phyloP scores from a whole-genome alignment of 495 filamentous ascomycete genomes.

The Cercophora samala region DNA sequence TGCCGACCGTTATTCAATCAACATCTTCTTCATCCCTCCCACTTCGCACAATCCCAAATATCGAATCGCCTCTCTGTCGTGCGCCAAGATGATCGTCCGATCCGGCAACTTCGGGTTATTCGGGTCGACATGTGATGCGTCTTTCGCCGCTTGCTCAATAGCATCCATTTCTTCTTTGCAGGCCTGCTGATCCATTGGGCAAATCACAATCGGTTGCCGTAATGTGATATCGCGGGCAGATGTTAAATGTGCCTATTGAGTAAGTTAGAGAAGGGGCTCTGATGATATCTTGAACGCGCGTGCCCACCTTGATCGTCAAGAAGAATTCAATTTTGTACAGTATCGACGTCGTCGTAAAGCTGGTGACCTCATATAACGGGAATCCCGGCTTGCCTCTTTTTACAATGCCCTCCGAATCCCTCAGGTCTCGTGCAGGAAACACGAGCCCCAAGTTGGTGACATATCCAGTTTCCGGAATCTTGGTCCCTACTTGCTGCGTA shows the following conservation, averaged over 20 bases:
- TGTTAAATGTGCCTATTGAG: slow-evolving; percentile 79
- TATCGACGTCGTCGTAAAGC: slow-evolving; percentile 90
- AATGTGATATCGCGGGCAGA: slow-evolving; percentile 85
- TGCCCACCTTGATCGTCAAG: slow-evolving; percentile 83
- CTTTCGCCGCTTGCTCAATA: slow-evolving; percentile 90
- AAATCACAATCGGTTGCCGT: slow-evolving; percentile 92
- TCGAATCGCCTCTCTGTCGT: slow-evolving; percentile 70
- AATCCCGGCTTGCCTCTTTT: slow-evolving; percentile 81
- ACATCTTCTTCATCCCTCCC: slow-evolving; percentile 76
- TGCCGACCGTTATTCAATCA: slow-evolving; percentile 70
- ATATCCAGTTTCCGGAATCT: slow-evolving; percentile 82
- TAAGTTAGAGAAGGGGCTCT: background rate
- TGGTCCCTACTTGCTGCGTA: slow-evolving; percentile 74
- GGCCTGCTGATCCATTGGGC: slow-evolving; percentile 87
- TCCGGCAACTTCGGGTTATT: slow-evolving; percentile 88
- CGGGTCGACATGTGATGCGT: slow-evolving; percentile 78
- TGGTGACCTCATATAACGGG: slow-evolving; percentile 80
- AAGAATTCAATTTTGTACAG: slow-evolving; percentile 99
- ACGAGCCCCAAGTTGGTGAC: slow-evolving; percentile 86
- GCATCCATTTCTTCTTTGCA: slow-evolving; percentile 99
- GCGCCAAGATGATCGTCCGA: slow-evolving; percentile 71
- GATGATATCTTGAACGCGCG: background rate
- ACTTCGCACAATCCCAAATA: slow-evolving; percentile 82
- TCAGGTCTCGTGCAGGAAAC: slow-evolving; percentile 84
- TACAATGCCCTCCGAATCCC: slow-evolving; percentile 85